These are phyloP conservation scores for Cucurbita argyrosperma DNA, from an alignment of 306 rosid species.

Conservation along the genomic window DNA sequence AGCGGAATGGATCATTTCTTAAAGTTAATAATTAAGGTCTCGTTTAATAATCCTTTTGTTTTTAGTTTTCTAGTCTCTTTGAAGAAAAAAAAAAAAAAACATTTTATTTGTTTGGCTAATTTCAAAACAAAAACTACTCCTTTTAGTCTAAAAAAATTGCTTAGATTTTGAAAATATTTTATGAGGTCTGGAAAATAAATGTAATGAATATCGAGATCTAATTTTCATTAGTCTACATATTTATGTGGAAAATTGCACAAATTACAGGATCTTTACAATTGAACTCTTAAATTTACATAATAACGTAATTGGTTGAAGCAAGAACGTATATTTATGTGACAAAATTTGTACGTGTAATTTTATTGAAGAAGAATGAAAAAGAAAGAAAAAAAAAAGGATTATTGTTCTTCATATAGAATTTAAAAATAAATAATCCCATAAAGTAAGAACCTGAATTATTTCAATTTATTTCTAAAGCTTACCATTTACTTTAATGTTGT, in stretches of 20 bases:
- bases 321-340: too few relatives aligned
- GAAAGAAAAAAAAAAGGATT: not conserved
- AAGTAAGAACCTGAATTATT: not conserved
- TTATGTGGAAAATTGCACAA: too few relatives aligned
- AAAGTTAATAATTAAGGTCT: not conserved
- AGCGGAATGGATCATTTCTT: not conserved
- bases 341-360: not conserved
- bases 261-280: too few relatives aligned
- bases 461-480: not conserved
- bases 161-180: not conserved
- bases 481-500: not conserved
- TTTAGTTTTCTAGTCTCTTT: not conserved
- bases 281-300: too few relatives aligned
- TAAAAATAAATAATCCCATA: not conserved
- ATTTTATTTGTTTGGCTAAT: not conserved
- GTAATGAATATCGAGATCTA: too few relatives aligned
- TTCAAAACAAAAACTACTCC: not conserved
- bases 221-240: too few relatives aligned
- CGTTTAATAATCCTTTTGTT: not conserved
- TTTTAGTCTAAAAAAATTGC: too few relatives aligned
- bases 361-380: not conserved
- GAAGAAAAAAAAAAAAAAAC: not conserved
- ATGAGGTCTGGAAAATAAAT: not conserved
- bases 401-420: not conserved
- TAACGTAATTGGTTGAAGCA: too few relatives aligned